Conservation (phyloP, 2,329 filamentous ascomycete genomes). For the Tympanopsis confertula region DNA sequence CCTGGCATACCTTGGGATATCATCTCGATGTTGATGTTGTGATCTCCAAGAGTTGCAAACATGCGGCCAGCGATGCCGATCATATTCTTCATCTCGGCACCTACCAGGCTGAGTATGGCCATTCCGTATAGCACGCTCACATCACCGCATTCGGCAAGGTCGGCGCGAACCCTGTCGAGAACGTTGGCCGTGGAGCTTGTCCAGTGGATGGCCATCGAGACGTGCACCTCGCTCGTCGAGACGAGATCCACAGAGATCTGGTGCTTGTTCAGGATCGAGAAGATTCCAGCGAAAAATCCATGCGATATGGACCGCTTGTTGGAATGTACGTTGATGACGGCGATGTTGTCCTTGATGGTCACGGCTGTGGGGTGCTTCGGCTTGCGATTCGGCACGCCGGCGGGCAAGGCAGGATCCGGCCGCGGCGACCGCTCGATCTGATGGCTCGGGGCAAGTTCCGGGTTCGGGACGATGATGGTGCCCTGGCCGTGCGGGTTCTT, state of each 20-base stretch:
- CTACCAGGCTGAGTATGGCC: slow-evolving; percentile 90
- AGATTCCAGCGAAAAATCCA: slow-evolving; percentile 89
- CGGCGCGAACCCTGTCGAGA: slow-evolving; percentile 56
- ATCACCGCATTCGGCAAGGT: slow-evolving; percentile 71
- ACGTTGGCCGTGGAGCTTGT: slow-evolving; percentile 52
- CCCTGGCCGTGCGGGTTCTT: slow-evolving; percentile 72
- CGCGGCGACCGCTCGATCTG: slow-evolving; percentile 42
- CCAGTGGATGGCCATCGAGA: slow-evolving; percentile 90
- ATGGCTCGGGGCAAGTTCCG: slow-evolving; percentile 37
- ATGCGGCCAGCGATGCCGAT: slow-evolving; percentile 83
- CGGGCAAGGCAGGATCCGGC: slow-evolving; percentile 27
- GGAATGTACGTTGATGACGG: slow-evolving; percentile 94
- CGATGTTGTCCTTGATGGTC: slow-evolving; percentile 93
- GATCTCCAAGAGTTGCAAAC: slow-evolving; percentile 87
- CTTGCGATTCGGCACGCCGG: slow-evolving; percentile 30
- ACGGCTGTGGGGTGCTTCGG: slow-evolving; percentile 77
- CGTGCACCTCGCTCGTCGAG: slow-evolving; percentile 90
- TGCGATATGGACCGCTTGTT: slow-evolving; percentile 95
- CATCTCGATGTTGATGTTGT: slow-evolving; percentile 97
- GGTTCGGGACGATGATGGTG: slow-evolving; percentile 74
- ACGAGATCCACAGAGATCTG: slow-evolving; percentile 90
- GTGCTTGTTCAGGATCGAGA: slow-evolving; percentile 77
- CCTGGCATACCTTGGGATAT: slow-evolving; percentile 75
- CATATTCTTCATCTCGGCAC: slow-evolving; percentile 97
- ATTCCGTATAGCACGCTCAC: slow-evolving; percentile 85